Conservation (phyloP, 2,329 filamentous ascomycete species). For the Phyllosticta citrichinensis region DNA sequence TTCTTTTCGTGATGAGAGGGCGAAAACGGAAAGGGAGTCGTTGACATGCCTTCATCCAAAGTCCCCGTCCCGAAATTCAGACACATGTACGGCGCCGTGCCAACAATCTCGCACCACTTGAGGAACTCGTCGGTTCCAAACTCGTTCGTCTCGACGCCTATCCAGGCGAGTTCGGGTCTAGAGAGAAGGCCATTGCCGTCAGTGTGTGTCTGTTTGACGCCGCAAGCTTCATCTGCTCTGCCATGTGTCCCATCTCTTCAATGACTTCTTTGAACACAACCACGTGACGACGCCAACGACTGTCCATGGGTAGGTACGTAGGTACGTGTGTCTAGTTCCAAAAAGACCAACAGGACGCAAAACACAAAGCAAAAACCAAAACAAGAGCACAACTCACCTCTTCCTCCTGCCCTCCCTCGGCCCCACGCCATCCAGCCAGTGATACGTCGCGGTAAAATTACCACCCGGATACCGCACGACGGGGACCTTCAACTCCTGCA, state of each 20-base stretch:
- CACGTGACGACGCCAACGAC: background rate
- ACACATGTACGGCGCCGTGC: conserved; percentile 68
- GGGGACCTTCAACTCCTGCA: conserved; percentile 64
- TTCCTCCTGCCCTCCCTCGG: conserved; percentile 58
- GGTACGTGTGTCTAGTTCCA: too few species aligned
- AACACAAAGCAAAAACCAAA: background rate
- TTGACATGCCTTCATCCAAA: conserved; percentile 12
- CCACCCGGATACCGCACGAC: conserved; percentile 75
- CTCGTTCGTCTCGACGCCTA: conserved; percentile 63
- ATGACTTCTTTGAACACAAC: background rate
- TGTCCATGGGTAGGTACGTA: too few species aligned
- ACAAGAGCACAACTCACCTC: conserved; percentile 26
- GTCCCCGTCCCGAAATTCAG: conserved; percentile 73
- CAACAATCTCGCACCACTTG: conserved; percentile 64
- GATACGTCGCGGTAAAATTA: conserved; percentile 77
- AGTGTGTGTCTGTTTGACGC: too few species aligned
- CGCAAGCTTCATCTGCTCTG: too few species aligned
- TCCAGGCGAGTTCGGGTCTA: conserved; percentile 69
- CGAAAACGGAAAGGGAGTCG: too few species aligned
- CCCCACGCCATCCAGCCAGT: conserved; percentile 75
- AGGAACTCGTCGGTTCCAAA: conserved; percentile 85
- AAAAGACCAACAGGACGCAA: too few species aligned
- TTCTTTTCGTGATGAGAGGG: too few species aligned
- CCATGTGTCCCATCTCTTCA: conserved; percentile 9
- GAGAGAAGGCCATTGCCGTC: background rate